Evolutionary conservation across 129 eudicot genomes (phyloP), one percentile per base, ranked within the genome.

Genomic region (Logfia minima): DNA sequence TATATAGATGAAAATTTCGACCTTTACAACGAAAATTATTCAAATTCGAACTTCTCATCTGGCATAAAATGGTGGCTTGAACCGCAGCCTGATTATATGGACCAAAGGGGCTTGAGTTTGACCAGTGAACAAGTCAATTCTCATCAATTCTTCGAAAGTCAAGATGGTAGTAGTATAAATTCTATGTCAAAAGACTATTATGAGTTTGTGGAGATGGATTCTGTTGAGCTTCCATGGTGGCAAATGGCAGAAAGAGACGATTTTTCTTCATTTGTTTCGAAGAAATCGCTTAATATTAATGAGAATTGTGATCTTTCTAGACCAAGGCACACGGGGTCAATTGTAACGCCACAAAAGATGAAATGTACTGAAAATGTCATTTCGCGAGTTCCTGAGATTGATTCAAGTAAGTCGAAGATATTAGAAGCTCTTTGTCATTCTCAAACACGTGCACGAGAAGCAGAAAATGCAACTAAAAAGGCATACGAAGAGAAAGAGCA

Each of bases 401-500:
- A 87, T 55, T 64, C 82, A 31, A 62, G 84, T 80, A 92, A 81
- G 62, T 80, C 85, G 41, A 81, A 81, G 83, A 84, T 93, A 53
- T 66, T 93, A 14, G 93, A 93, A 83, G 98, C 98, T 24, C 84
- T 93, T 3, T 82, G 89, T 8, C 98, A 90, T 82, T 89, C 98
- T 45, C 98, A 93, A 81, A 90, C 98, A 7, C 97, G 98, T 37
- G 98, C 98, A 52, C 71, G 98, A 78, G 88, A 87, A 84, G 98
- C 98, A 0, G 98, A 93, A 70, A 78, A 77, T 19, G 98, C 86
- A 61, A 93, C 91, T 17, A 86, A 93, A 81, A 83, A 84, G 76
- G 98, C 97, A 17, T 84, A 66, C 69, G 82, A 80, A 3, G 97
- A 93, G 80, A 90, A 88, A 68, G 97, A 91, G 63, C 86, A 91